Base-by-base conservation (phyloP, 805 yeast species). In the Cyberlindnera suaveolens region DNA sequence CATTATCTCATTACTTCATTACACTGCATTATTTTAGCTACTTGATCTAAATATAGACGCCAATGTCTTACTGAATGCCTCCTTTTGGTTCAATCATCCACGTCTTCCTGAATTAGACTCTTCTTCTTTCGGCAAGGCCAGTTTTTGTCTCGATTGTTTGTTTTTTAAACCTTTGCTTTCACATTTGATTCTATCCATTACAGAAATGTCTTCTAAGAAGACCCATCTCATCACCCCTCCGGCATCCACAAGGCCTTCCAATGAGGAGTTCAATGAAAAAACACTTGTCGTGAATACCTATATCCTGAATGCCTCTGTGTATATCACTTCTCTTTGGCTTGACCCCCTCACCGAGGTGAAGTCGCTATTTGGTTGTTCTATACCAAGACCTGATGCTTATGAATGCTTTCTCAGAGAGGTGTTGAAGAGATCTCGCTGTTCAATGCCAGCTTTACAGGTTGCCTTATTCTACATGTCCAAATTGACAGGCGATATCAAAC, bases 401-500 rank as follows among this genome's bases (percentile, higher is more conserved):
- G 44, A 49, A 20, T 11, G 5, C 6, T 73, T 62, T 44, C 55
- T 74, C 37, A 61, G 60, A 30, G 75, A 72, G 52, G 65, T 75
- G 34, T 52, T 75, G 50, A 63, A 61, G 46, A 59, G 80, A 40
- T 79, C 86, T 14, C 73, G 78, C 46, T 72, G 84, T 34, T 75
- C 85, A 14, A 71, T 74, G 46, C 70, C 78, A 33, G 73, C 82
- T 3, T 70, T 86, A 46, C 87, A 82, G 52, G 72, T 83, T 35
- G 75, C 88, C 5, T 66, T 86, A 44, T 83, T 69, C 60, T 86
- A 85, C 59, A 52, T 85, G n/a, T 62, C 72, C 49, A 74, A 74
- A 45, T 52, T 82, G 36, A 60, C 66, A 42, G 58, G 66, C 13
- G 40, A 50, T 34, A 50, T 59, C 42, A 51, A 46, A 11, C 14